A percentile compares a stretch with the other conserved stretches of the same genome.
phyloP scores from a whole-genome alignment of 495 filamentous ascomycete species.

The Penicillium turbatum region DNA sequence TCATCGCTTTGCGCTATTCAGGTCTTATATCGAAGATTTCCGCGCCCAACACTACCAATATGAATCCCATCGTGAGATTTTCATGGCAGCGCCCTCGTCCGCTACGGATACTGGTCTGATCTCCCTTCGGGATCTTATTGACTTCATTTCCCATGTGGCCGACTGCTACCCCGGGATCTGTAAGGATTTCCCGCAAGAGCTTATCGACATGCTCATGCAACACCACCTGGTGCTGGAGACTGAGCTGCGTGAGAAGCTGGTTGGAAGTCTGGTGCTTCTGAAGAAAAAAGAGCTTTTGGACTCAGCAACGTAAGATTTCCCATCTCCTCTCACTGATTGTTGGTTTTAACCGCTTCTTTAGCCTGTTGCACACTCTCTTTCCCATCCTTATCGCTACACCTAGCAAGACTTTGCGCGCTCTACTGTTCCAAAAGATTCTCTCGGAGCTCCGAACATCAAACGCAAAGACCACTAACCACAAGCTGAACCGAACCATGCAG shows the following conservation, averaged over 20 bases:
- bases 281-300: constrained; percentile 89
- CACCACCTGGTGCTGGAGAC: constrained; percentile 77
- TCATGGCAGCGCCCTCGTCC: constrained; percentile 73
- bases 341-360: constrained; percentile 21
- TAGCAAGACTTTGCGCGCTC: constrained; percentile 76
- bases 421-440: constrained; percentile 87
- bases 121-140: constrained; percentile 77
- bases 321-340: background rate
- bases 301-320: constrained; percentile 56
- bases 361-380: constrained; percentile 81
- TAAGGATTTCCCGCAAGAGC: constrained; percentile 69
- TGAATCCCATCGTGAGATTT: constrained; percentile 84
- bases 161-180: constrained; percentile 86
- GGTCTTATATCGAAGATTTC: constrained; percentile 83
- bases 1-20: constrained; percentile 22
- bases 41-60: constrained; percentile 87
- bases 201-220: constrained; percentile 70
- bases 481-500: constrained; percentile 86
- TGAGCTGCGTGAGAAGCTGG: constrained; percentile 89
- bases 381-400: constrained; percentile 82
- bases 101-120: constrained; percentile 71
- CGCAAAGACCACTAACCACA: constrained; percentile 79
- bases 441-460: constrained; percentile 86
- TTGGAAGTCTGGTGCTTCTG: constrained; percentile 81
- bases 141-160: constrained; percentile 87